Evolutionary conservation across 805 yeast species (phyloP).

Genomic region (Yamadazyma akitaensis): DNA sequence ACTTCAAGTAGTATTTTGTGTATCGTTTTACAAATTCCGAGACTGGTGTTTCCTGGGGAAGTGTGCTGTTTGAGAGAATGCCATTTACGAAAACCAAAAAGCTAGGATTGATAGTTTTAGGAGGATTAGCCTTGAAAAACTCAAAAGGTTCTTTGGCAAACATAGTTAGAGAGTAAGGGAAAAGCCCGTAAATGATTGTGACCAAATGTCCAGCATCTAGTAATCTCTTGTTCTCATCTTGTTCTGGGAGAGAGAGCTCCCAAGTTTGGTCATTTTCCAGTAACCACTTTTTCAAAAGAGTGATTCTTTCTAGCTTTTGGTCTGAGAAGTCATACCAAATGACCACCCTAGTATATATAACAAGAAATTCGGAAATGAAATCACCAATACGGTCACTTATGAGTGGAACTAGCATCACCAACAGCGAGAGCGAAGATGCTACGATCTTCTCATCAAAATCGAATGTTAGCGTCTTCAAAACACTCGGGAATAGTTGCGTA

Average conservation of each 20-base stretch:
- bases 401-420: conserved; percentile 42
- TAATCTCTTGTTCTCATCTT: background rate
- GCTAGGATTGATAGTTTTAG: conserved; percentile 12
- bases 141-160: conserved; percentile 42
- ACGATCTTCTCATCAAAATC: conserved; percentile 43
- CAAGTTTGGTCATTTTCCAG: conserved; percentile 13
- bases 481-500: conserved; percentile 32
- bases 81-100: conserved; percentile 6
- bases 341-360: conserved; percentile 41
- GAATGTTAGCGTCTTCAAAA: conserved; percentile 36
- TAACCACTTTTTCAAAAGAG: conserved; percentile 7
- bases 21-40: conserved; percentile 14
- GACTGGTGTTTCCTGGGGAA: background rate
- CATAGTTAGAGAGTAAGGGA: conserved; percentile 46
- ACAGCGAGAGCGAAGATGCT: conserved; percentile 27
- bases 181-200: conserved; percentile 54
- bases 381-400: conserved; percentile 30
- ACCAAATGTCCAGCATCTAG: conserved; percentile 35
- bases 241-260: conserved; percentile 18
- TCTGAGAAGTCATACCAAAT: conserved; percentile 21
- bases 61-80: background rate
- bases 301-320: conserved; percentile 12
- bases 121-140: conserved; percentile 21
- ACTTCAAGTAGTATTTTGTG: conserved; percentile 23
- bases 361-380: conserved; percentile 40